Base-by-base conservation (phyloP, 1,284 basidiomycete genomes). In the Stygiomarasmius scandens region DNA sequence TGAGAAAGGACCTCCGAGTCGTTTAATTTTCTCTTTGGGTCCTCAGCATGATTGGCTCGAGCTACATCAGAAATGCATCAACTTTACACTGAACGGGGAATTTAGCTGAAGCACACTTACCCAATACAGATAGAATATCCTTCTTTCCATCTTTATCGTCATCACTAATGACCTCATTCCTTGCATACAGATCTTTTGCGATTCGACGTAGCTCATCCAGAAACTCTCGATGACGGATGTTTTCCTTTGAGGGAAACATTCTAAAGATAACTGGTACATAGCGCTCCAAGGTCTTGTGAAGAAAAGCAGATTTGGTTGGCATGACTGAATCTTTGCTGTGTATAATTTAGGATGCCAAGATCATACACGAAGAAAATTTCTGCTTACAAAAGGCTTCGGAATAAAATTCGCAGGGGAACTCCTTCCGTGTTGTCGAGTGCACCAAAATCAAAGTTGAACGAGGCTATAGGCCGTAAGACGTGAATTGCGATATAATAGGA, bases 51-150 rank as follows among this genome's bases (percentile, higher is more conserved):
- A 44, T 72, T 72, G 1, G 53, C 68, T 56, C 68, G 54, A 8
- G 58, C 60, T 61, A 5, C 5, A 5, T 41, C 55, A 25, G 5
- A 6, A 38, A 8, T n/a, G 16, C 8, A 41, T 22, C 22, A 11
- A 9, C 29, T n/a, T 12, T 8, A 12, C 38, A 41, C 14, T 6
- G 4, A 19, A 12, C 6, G 6, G 3, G 12, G 6, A 32, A 32
- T 16, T 8, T 14, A 48, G 22, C 23, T 9, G 9, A 29, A 25
- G 20, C 11, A 41, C 14, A 61, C 63, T 48, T 14, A 70, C 69
- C 59, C 2, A 74, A 60, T 12, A 73, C 59, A 52, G 66, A 72
- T 53, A 74, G 61, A 16, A 71, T 59, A 49, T 73, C 71, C 45
- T 67, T 68, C 11, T 64, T 48, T 16, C n/a, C 38, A 6, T 16